Conservation (phyloP, 148 eudicot genomes). For the Spergularia bocconei region DNA sequence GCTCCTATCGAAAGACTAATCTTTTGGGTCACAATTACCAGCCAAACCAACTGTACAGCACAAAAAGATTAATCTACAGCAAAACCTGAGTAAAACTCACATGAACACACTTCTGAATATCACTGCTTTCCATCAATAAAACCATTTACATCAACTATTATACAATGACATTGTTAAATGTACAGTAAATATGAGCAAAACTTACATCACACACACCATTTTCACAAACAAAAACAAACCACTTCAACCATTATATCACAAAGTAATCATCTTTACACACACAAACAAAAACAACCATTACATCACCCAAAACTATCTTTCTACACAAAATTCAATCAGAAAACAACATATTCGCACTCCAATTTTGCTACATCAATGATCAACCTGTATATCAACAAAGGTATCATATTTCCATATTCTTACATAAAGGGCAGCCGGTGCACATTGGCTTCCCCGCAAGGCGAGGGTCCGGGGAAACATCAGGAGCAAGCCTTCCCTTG, state of each 20-base stretch:
- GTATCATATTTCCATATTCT: too few relatives aligned
- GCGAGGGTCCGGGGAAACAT: too few relatives aligned
- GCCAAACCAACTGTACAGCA: not conserved
- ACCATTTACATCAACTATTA: not conserved
- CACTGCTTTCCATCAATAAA: not conserved
- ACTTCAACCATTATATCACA: not conserved
- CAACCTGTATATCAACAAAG: too few relatives aligned
- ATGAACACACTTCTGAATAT: not conserved
- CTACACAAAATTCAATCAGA: too few relatives aligned
- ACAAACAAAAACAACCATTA: constrained; percentile 14
- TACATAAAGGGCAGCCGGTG: too few relatives aligned
- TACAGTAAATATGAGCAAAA: not conserved
- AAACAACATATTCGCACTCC: too few relatives aligned
- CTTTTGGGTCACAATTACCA: not conserved
- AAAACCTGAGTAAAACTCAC: not conserved
- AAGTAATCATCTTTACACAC: not conserved
- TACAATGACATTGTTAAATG: not conserved
- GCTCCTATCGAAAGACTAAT: not conserved
- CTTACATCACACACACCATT: not conserved
- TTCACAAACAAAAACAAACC: constrained; percentile 7
- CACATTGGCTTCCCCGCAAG: too few relatives aligned
- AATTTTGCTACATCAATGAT: too few relatives aligned
- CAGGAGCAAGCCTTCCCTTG: too few relatives aligned
- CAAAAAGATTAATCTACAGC: not conserved
- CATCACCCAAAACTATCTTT: too few relatives aligned